Percentiles rank a stretch among this genome's conserved stretches.
These are phyloP conservation scores for Pseudopediastrum boryanum DNA, from an alignment of 139 green algal genomes.

Conservation along the genomic window DNA sequence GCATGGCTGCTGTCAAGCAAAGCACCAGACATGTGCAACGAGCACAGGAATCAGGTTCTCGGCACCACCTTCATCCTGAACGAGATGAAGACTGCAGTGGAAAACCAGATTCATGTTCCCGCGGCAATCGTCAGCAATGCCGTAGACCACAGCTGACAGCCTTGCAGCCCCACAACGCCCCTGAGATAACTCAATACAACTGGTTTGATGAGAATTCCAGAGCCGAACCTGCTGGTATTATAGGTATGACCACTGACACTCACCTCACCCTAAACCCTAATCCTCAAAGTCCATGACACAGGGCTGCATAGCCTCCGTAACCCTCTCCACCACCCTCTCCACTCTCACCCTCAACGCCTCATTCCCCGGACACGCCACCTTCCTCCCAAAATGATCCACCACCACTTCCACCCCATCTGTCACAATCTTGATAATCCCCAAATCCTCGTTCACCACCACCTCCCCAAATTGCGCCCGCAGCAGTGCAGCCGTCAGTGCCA, in stretches of 20 bases:
- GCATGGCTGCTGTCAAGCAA: too few relatives aligned
- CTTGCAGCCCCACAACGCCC: neutral
- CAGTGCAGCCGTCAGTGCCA: constrained; percentile 66
- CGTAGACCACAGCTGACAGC: neutral
- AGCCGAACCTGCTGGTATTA: neutral
- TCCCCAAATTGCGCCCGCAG: constrained; percentile 80
- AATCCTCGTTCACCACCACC: constrained; percentile 49
- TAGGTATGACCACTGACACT: neutral
- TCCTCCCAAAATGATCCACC: constrained; percentile 38
- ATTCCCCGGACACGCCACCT: constrained; percentile 74
- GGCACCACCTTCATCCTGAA: too few relatives aligned
- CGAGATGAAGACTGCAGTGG: too few relatives aligned
- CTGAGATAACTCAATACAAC: neutral
- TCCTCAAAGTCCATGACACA: constrained; percentile 33
- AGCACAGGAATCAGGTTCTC: too few relatives aligned
- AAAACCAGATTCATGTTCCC: neutral
- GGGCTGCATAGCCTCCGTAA: constrained; percentile 65
- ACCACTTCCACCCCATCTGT: constrained; percentile 25
- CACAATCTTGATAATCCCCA: constrained; percentile 1
- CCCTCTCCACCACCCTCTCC: constrained; percentile 57
- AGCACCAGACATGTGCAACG: too few relatives aligned
- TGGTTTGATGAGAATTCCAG: neutral
- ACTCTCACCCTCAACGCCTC: constrained; percentile 58
- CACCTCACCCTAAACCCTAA: too few relatives aligned
- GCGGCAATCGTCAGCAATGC: neutral